Conservation (phyloP, 768 basidiomycete genomes). For the Suillus occidentalis region DNA sequence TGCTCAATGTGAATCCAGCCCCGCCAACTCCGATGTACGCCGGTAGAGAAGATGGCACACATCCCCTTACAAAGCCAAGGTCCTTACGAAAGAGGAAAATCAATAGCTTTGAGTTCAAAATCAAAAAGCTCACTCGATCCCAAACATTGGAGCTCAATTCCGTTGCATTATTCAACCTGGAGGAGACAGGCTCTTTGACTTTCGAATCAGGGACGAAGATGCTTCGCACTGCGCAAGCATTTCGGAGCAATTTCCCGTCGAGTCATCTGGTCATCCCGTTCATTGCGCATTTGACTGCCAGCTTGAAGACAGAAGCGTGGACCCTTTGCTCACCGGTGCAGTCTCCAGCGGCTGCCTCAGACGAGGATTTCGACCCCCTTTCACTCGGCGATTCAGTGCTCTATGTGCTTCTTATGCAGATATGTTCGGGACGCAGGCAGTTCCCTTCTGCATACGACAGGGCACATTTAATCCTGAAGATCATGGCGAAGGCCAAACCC, state of each 20-base stretch:
- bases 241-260: background rate
- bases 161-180: slow-evolving; percentile 6
- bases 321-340: background rate
- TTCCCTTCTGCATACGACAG: background rate
- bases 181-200: slow-evolving; percentile 4
- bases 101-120: slow-evolving; percentile 30
- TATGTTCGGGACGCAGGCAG: slow-evolving; percentile 3
- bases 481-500: background rate
- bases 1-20: slow-evolving; percentile 3
- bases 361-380: background rate
- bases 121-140: slow-evolving; percentile 25
- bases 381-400: slow-evolving; percentile 7
- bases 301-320: background rate
- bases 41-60: background rate
- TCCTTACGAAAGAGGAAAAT: slow-evolving; percentile 8
- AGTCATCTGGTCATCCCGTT: background rate
- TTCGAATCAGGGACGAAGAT: slow-evolving; percentile 8
- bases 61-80: background rate
- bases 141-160: slow-evolving; percentile 9
- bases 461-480: background rate
- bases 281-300: background rate
- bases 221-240: slow-evolving; percentile 7
- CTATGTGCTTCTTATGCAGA: slow-evolving; percentile 8
- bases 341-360: background rate
- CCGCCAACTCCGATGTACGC: background rate